phyloP scores from a whole-genome alignment of 2,329 filamentous ascomycete genomes.

The Colletotrichum horii region DNA sequence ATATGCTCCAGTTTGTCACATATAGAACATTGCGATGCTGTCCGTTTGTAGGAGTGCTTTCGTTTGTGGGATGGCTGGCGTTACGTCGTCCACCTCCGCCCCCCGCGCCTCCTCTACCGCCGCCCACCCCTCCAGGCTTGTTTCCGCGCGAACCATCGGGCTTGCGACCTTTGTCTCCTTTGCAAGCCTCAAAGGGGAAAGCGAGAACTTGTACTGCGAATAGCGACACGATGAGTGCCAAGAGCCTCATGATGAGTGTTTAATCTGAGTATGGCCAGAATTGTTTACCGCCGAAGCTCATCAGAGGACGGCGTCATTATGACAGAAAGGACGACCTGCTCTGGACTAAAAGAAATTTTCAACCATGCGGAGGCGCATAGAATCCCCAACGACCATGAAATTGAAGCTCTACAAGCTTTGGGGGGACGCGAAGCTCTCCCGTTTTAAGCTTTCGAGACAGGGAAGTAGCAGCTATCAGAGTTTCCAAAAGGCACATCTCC shows the following conservation, averaged over 20 bases:
- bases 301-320: neutral
- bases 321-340: neutral
- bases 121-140: neutral
- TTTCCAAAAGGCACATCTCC: neutral
- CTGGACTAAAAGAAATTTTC: neutral
- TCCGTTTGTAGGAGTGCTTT: neutral
- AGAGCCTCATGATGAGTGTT: neutral
- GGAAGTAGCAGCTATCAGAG: neutral
- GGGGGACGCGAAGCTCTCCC: neutral
- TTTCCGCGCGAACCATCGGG: neutral
- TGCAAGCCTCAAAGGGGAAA: neutral
- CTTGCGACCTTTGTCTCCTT: neutral
- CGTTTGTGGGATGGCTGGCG: neutral
- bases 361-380: neutral
- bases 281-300: neutral
- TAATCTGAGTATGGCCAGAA: neutral
- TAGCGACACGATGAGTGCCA: neutral
- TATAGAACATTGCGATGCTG: constrained; percentile 7
- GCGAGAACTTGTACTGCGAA: neutral
- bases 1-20: constrained; percentile 16
- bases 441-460: neutral
- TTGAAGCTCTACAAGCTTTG: neutral
- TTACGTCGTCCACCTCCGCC: neutral
- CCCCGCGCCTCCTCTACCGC: neutral
- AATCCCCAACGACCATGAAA: neutral